Evolutionary conservation across 805 yeast genomes (phyloP).

Genomic region (Cyberlindnera americana): DNA sequence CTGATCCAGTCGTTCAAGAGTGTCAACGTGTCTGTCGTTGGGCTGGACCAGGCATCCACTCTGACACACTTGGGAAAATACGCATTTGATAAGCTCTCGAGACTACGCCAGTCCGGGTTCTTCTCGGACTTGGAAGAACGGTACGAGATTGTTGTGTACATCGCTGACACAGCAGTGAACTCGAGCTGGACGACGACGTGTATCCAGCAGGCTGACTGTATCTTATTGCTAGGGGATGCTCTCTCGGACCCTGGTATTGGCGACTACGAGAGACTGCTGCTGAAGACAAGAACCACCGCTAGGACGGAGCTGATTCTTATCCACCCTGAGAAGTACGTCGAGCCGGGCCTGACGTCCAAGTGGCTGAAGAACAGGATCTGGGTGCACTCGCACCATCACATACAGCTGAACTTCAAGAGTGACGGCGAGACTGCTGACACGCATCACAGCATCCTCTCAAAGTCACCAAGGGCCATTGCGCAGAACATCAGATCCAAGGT

Average conservation of each 20-base stretch:
- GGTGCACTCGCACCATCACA: conserved; percentile 92
- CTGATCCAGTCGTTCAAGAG: conserved; percentile 67
- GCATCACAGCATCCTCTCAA: conserved; percentile 4
- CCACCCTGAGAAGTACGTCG: conserved; percentile 79
- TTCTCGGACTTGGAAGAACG: conserved; percentile 89
- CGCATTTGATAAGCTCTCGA: conserved; percentile 87
- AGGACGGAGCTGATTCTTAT: conserved; percentile 81
- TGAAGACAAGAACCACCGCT: conserved; percentile 77
- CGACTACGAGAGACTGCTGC: conserved; percentile 75
- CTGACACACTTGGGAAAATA: conserved; percentile 80
- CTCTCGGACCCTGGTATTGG: conserved; percentile 68
- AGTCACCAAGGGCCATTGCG: conserved; percentile 20
- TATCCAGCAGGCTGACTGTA: conserved; percentile 92
- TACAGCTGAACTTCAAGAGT: conserved; percentile 54
- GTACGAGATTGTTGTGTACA: conserved; percentile 82
- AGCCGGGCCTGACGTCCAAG: conserved; percentile 76
- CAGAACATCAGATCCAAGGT: conserved; percentile 33
- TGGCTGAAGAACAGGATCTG: conserved; percentile 87
- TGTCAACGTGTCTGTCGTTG: conserved; percentile 69
- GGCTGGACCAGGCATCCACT: conserved; percentile 80
- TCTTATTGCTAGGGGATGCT: conserved; percentile 86
- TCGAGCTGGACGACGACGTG: conserved; percentile 92
- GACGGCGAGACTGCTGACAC: neutral
- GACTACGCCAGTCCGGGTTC: conserved; percentile 81
- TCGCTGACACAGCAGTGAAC: conserved; percentile 79